These are phyloP conservation scores for Yamadazyma epiphylla DNA, from an alignment of 1,139 yeast species.

Conservation along the genomic window DNA sequence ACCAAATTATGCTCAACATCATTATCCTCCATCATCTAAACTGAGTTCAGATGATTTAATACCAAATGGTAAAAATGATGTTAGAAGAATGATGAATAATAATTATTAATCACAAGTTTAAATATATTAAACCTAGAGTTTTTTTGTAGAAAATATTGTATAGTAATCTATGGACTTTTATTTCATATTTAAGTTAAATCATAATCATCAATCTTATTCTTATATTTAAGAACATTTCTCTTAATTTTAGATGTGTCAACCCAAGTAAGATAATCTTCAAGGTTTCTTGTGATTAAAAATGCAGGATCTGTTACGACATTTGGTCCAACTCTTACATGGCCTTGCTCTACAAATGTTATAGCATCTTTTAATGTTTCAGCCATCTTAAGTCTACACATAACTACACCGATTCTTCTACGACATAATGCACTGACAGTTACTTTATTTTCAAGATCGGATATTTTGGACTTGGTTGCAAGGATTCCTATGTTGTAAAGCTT, in stretches of 20 bases:
- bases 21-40: conserved; percentile 4
- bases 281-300: conserved; percentile 80
- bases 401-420: conserved; percentile 88
- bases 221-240: conserved; percentile 81
- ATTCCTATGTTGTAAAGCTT: conserved; percentile 88
- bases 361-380: conserved; percentile 88
- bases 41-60: conserved; percentile 26
- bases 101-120: no score
- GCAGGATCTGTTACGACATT: conserved; percentile 95
- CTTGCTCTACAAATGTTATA: conserved; percentile 89
- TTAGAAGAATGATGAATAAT: conserved; percentile 42
- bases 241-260: conserved; percentile 92
- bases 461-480: conserved; percentile 77
- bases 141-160: neutral
- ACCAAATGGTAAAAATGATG: conserved; percentile 42
- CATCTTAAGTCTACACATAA: conserved; percentile 94
- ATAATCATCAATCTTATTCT: conserved; percentile 80
- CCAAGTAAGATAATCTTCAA: conserved; percentile 98
- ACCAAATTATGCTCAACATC: neutral
- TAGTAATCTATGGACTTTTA: neutral
- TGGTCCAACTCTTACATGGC: conserved; percentile 97
- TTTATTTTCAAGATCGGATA: conserved; percentile 89
- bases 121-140: no score
- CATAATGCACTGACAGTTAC: conserved; percentile 90
- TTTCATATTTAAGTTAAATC: conserved; percentile 46